Base-by-base conservation (phyloP, 1,284 basidiomycete species). In the Leccinum proliferum region DNA sequence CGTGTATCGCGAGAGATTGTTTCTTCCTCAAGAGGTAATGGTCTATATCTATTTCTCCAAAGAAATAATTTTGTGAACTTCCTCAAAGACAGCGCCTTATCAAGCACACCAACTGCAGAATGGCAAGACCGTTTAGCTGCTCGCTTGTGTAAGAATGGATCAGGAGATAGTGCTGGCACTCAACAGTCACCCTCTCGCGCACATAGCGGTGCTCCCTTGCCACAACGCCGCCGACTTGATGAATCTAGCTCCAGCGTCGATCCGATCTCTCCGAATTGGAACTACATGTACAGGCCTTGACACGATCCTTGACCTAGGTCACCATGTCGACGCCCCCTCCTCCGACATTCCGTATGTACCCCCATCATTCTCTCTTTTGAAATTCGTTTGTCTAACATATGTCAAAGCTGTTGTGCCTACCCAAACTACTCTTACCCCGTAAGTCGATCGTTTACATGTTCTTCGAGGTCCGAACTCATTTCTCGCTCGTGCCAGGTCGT, bases 1-100 rank as follows among this genome's bases (percentile, higher is more conserved):
- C 79, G 89, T 62, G 79, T 90, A 57, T 88, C 88, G 11, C 81
- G 89, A 60, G 89, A 91, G 72, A 88, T 87, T 58, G 89, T 91
- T 18, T 91, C 89, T 37, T 86, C 81, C 41, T 81, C 73, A 32
- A 81, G 83, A 82, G 86, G 87, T 81, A 61, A 66, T 73, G 63
- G 29, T 59, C 37, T 55, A 32, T 46, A 21, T 59, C 56, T 55
- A 43, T 15, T 8, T 62, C 58, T 53, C 50, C 29, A 58, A 59
- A 60, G 39, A 57, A 60, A 62, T 32, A 52, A 41, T 18, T 62
- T 63, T 58, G 29, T 67, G 52, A 64, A 63, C 63, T 62, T 50
- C 63, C 43, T 29, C 58, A 46, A 64, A 90, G 88, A 88, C 69
- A 79, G 82, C 46, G 78, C 81, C 6, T 78, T 85, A 57, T 82